A percentile compares a stretch with the other conserved stretches of the same genome.
phyloP scores from a whole-genome alignment of 306 rosid species.

The Canavalia ensiformis region DNA sequence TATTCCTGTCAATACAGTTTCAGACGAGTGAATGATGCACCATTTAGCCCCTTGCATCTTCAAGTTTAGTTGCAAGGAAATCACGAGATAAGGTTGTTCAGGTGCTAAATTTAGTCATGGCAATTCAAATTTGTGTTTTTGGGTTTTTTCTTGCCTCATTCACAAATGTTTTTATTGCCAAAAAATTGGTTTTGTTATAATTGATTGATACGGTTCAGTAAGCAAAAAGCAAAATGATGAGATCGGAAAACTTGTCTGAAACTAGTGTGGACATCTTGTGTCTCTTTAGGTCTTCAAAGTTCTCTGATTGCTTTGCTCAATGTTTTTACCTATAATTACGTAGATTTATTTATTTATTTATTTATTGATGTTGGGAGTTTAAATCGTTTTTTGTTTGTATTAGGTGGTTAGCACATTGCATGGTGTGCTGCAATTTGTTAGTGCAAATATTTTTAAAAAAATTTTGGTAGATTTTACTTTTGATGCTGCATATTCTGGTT shows the following conservation, averaged over 20 bases:
- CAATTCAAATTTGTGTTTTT: conserved; percentile 29
- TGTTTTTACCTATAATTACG: background rate
- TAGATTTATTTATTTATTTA: background rate
- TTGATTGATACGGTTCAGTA: background rate
- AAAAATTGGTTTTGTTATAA: background rate
- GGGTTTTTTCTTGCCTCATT: conserved; percentile 20
- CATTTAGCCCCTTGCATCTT: conserved; percentile 62
- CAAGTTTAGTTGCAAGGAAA: conserved; percentile 60
- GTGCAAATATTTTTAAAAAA: background rate
- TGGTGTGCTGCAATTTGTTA: background rate
- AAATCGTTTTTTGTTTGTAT: background rate
- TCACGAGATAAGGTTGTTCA: conserved; percentile 50
- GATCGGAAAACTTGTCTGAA: conserved; percentile 45
- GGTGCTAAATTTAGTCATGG: conserved; percentile 62
- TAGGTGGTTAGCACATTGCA: background rate
- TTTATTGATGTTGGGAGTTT: background rate
- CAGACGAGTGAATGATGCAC: conserved; percentile 40
- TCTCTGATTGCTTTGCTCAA: conserved; percentile 60
- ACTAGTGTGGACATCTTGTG: conserved; percentile 43
- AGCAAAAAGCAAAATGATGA: conserved; percentile 61
- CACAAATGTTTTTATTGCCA: conserved; percentile 35
- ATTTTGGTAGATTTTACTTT: background rate
- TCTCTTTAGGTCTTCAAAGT: conserved; percentile 57
- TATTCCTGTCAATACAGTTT: too few species aligned
- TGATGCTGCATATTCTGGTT: background rate